These are phyloP conservation scores for Argentina anserina DNA, from an alignment of 306 rosid species.

Conservation along the genomic window DNA sequence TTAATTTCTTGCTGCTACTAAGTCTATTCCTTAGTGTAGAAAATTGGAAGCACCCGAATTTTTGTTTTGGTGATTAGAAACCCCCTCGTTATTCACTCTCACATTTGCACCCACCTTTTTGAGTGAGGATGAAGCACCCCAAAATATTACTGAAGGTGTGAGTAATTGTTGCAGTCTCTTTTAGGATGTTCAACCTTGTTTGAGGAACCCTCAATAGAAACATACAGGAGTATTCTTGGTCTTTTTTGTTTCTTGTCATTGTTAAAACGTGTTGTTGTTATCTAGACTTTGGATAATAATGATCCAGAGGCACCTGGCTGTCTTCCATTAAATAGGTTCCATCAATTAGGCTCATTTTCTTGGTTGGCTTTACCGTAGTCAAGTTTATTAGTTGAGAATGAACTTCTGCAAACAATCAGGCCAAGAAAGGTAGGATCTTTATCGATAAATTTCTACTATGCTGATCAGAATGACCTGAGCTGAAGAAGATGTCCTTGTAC, in stretches of 20 bases:
- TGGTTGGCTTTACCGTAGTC: constrained; percentile 1
- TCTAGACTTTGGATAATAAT: constrained; percentile 4
- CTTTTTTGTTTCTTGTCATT: not conserved
- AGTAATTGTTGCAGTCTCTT: not conserved
- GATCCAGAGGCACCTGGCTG: constrained; percentile 29
- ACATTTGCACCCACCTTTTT: not conserved
- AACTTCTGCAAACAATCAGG: not conserved
- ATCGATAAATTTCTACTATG: not conserved
- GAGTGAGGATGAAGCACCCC: not conserved
- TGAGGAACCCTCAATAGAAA: not conserved
- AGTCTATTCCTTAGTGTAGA: not conserved
- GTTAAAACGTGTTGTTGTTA: not conserved
- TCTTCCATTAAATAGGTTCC: constrained; percentile 33
- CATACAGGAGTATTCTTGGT: not conserved
- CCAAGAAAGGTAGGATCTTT: constrained; percentile 1
- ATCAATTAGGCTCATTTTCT: constrained; percentile 8
- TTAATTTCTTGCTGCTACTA: constrained; percentile 10
- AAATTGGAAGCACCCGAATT: not conserved
- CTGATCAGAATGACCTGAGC: not conserved
- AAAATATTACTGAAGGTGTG: not conserved
- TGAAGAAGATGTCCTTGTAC: not conserved
- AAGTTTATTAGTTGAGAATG: not conserved
- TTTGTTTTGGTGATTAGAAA: not conserved
- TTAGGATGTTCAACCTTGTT: not conserved
- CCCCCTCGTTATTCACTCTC: not conserved